phyloP scores from a whole-genome alignment of 177 flowering plant genomes.

The Vitis hybrid region DNA sequence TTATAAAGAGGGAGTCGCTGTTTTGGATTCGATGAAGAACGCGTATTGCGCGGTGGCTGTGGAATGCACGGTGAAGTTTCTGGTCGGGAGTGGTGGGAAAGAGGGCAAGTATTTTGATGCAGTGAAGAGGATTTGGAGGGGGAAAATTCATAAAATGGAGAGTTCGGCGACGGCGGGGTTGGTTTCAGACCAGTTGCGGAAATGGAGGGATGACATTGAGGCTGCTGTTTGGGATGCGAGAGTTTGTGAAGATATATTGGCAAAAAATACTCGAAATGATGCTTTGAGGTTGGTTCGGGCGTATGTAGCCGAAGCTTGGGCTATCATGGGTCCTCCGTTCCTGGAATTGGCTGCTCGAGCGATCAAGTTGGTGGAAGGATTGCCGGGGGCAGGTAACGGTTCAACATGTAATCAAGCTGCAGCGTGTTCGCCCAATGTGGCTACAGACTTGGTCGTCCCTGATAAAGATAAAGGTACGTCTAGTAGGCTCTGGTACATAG shows the following conservation, averaged over 20 bases:
- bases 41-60: slow-evolving; percentile 72
- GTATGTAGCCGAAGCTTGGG: slow-evolving; percentile 48
- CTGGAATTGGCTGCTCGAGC: slow-evolving; percentile 22
- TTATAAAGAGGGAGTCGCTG: slow-evolving; percentile 14
- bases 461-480: too few relatives aligned
- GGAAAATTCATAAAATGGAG: slow-evolving; percentile 34
- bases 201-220: slow-evolving; percentile 43
- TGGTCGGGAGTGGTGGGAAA: slow-evolving; percentile 21
- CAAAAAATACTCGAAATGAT: slow-evolving; percentile 28
- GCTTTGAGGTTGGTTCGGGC: slow-evolving; percentile 34
- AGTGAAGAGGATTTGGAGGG: slow-evolving; percentile 55
- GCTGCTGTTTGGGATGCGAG: slow-evolving; percentile 38
- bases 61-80: slow-evolving; percentile 45
- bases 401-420: too few relatives aligned
- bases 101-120: slow-evolving; percentile 35
- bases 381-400: too few relatives aligned
- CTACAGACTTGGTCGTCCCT: too few relatives aligned
- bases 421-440: too few relatives aligned
- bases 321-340: slow-evolving; percentile 53
- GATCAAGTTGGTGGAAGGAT: not conserved
- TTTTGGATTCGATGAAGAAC: slow-evolving; percentile 34
- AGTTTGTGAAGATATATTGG: slow-evolving; percentile 18
- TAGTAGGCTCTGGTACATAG: too few relatives aligned
- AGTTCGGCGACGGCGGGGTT: slow-evolving; percentile 24
- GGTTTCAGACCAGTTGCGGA: slow-evolving; percentile 32